Evolutionary conservation across 257 asterid genomes (phyloP), one percentile per base, ranked within the genome.

Genomic region (Striga asiatica): DNA sequence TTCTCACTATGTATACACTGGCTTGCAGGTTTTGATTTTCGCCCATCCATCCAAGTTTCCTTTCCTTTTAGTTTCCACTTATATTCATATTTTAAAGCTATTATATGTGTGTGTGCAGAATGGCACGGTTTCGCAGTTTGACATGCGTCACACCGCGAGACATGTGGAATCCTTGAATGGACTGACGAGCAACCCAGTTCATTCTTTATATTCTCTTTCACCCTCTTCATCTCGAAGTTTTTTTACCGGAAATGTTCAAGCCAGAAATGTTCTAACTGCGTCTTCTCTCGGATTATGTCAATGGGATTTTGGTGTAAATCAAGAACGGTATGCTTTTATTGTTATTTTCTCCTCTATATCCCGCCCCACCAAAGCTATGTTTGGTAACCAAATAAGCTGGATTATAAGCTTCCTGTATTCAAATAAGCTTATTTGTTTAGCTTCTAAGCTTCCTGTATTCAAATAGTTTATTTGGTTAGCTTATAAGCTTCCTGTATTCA

Each of bases 251-350:
- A n/a, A 57, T 64, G 54, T 76, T 22, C 79, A 83, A 50, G 23
- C 34, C 28, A 76, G 78, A 71, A 75, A 88, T 54, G 74, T 88
- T 63, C 79, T 92, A 53, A 74, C 86, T 66, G 97, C 98, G 59
- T 92, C 98, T 48, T 83, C 98, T 23, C 76, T 62, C 67, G 98
- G 98, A 45, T 56, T 92, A 58, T 92, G 94, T 60, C 83, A 76
- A 56, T 88, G 94, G 89, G 74, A 82, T 73, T 92, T 92, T 46
- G 94, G 80, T 46, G 46, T 69, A 60, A 19, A 56, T 54, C 79
- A 71, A 55, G 69, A 70, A 67, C 73, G 83, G 98, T 78, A 65
- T 50, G 65, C 61, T 57, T n/a, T n/a, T n/a, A n/a, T n/a, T n/a
- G n/a, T n/a, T n/a, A n/a, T n/a, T n/a, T n/a, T n/a, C n/a, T n/a